These are phyloP conservation scores for Aquilaria sinensis DNA, from an alignment of 345 rosid genomes.

Conservation along the genomic window DNA sequence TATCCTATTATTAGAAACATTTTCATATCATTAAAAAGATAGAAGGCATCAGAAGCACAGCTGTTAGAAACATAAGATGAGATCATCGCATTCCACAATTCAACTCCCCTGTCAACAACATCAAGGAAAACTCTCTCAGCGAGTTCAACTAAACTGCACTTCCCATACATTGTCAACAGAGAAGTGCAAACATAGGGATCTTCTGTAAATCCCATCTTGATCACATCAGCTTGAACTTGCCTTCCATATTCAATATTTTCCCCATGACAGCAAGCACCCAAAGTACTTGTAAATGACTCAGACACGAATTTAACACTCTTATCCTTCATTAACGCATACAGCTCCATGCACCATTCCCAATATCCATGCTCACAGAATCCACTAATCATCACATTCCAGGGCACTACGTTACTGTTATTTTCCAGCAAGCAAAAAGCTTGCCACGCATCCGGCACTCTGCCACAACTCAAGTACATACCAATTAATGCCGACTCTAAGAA, in stretches of 20 bases:
- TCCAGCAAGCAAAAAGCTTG: slow-evolving; percentile 33
- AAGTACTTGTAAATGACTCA: slow-evolving; percentile 38
- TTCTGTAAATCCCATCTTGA: slow-evolving; percentile 52
- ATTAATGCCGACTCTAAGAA: slow-evolving; percentile 58
- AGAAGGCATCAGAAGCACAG: slow-evolving; percentile 31
- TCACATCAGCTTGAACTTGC: slow-evolving; percentile 59
- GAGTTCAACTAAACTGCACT: slow-evolving; percentile 41
- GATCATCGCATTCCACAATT: slow-evolving; percentile 70
- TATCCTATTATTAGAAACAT: slow-evolving; percentile 18
- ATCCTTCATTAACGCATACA: slow-evolving; percentile 43
- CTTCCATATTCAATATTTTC: slow-evolving; percentile 41
- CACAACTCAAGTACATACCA: slow-evolving; percentile 44
- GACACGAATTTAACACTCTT: slow-evolving; percentile 44
- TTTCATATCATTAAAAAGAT: slow-evolving; percentile 43
- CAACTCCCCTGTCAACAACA: slow-evolving; percentile 37
- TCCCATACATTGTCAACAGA: slow-evolving; percentile 64
- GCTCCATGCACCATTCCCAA: slow-evolving; percentile 53
- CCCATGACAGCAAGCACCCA: slow-evolving; percentile 49
- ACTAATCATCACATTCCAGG: slow-evolving; percentile 81
- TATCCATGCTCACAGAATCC: slow-evolving; percentile 44
- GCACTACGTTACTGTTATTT: slow-evolving; percentile 49
- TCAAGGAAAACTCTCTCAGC: slow-evolving; percentile 49
- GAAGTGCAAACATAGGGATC: slow-evolving; percentile 58
- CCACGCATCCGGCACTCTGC: slow-evolving; percentile 41
- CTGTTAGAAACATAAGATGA: slow-evolving; percentile 52